A percentile compares a stretch with the other conserved stretches of the same genome.
Conservation (phyloP, 495 filamentous ascomycete species). For the Melanomma pulvis-pyrius region DNA sequence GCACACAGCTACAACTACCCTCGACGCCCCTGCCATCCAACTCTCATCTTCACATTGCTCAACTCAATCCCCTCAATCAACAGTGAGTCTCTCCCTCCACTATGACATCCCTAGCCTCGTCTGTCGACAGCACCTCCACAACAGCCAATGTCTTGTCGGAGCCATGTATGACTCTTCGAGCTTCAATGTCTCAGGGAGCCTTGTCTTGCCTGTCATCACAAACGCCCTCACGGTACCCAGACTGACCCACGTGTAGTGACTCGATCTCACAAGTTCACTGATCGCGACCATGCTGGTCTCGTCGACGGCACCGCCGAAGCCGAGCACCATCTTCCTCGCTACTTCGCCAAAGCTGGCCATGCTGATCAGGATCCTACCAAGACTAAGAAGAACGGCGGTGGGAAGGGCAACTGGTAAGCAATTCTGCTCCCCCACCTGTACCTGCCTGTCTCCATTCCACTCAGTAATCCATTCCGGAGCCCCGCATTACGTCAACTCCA, state of each 20-base stretch:
- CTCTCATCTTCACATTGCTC: conserved; percentile 22
- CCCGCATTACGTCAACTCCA: conserved; percentile 27
- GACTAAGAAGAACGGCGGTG: conserved; percentile 93
- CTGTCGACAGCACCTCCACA: background rate
- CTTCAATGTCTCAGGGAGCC: conserved; percentile 2
- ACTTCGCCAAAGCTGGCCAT: conserved; percentile 86
- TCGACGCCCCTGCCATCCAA: conserved; percentile 12
- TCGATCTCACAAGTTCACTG: conserved; percentile 88
- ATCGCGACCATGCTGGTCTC: conserved; percentile 77
- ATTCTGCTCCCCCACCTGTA: conserved; percentile 3
- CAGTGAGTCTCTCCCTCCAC: conserved; percentile 23
- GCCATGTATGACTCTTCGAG: conserved; percentile 1
- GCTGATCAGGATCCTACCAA: conserved; percentile 83
- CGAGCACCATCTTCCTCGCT: conserved; percentile 79
- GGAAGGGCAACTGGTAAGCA: conserved; percentile 90
- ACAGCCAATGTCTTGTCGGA: background rate
- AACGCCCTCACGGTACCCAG: background rate
- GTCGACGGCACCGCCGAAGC: conserved; percentile 63
- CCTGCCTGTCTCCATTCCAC: background rate
- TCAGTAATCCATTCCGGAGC: background rate
- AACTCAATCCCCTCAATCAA: conserved; percentile 19
- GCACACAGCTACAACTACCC: conserved; percentile 34
- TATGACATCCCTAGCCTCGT: background rate
- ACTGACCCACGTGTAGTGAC: conserved; percentile 65
- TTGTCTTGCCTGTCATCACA: background rate